These are phyloP conservation scores for Phoma sp. DNA, from an alignment of 2,329 filamentous ascomycete species.

Conservation along the genomic window DNA sequence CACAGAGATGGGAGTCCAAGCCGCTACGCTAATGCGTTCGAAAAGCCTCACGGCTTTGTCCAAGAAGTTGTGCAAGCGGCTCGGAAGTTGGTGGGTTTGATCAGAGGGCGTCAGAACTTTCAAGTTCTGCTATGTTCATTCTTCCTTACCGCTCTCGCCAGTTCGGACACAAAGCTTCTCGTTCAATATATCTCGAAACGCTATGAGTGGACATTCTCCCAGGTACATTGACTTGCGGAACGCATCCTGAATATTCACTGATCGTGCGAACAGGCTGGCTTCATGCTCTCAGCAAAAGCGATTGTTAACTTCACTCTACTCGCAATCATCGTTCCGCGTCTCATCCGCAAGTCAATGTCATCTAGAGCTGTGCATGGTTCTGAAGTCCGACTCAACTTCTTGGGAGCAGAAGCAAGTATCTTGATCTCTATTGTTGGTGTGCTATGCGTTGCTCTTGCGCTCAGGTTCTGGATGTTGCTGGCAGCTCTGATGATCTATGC, in stretches of 20 bases:
- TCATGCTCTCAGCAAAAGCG: constrained; percentile 48
- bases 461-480: constrained; percentile 42
- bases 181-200: constrained; percentile 50
- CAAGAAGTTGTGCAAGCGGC: constrained; percentile 24
- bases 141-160: constrained; percentile 46
- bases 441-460: constrained; percentile 40
- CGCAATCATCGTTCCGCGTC: constrained; percentile 39
- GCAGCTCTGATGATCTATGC: constrained; percentile 46
- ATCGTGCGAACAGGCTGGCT: constrained; percentile 35
- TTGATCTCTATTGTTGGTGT: constrained; percentile 44
- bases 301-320: constrained; percentile 46
- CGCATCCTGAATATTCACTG: neutral
- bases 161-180: constrained; percentile 47
- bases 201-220: constrained; percentile 47
- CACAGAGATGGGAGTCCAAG: constrained; percentile 12
- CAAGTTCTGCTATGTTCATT: constrained; percentile 43
- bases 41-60: constrained; percentile 22
- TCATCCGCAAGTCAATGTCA: constrained; percentile 40
- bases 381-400: constrained; percentile 39
- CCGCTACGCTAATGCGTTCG: constrained; percentile 34
- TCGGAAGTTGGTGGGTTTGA: constrained; percentile 24
- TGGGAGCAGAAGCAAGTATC: constrained; percentile 42
- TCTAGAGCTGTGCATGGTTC: constrained; percentile 31
- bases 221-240: constrained; percentile 19
- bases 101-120: constrained; percentile 41